These are phyloP conservation scores for Stevia rebaudiana DNA, from an alignment of 140 eudicot genomes.

Conservation along the genomic window DNA sequence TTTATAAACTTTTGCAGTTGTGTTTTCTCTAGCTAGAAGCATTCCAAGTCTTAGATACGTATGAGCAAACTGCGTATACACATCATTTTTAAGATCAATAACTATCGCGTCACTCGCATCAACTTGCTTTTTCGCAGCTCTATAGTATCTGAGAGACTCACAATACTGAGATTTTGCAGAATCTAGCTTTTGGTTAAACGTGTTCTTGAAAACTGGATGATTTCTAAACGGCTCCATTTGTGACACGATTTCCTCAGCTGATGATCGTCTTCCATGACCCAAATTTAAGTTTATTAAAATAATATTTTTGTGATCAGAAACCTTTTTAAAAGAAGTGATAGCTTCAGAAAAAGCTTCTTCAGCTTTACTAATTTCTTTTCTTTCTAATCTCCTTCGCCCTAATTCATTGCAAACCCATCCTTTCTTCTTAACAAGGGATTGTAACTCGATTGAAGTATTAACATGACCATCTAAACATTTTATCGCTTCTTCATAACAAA, in stretches of 20 bases:
- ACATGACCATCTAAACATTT: slow-evolving; percentile 45
- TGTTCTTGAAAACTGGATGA: slow-evolving; percentile 40
- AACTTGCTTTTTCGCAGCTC: slow-evolving; percentile 74
- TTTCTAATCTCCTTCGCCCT: slow-evolving; percentile 64
- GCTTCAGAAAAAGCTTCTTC: slow-evolving; percentile 86
- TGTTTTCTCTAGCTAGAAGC: slow-evolving; percentile 72
- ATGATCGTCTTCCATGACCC: slow-evolving; percentile 93
- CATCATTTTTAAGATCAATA: slow-evolving; percentile 54
- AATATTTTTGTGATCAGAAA: slow-evolving; percentile 73
- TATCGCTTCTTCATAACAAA: slow-evolving; percentile 62
- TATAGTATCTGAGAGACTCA: slow-evolving; percentile 61
- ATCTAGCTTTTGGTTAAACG: slow-evolving; percentile 55
- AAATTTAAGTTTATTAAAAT: slow-evolving; percentile 76
- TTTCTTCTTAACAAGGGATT: slow-evolving; percentile 68
- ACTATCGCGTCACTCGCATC: slow-evolving; percentile 28
- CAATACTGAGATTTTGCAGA: slow-evolving; percentile 70
- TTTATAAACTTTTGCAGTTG: slow-evolving; percentile 56
- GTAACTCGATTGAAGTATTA: slow-evolving; percentile 45
- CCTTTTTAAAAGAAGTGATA: slow-evolving; percentile 57
- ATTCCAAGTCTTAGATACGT: slow-evolving; percentile 88
- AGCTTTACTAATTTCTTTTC: slow-evolving; percentile 65
- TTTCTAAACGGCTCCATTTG: slow-evolving; percentile 46
- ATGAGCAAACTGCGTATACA: slow-evolving; percentile 78
- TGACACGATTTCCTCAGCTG: slow-evolving; percentile 70
- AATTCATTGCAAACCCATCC: slow-evolving; percentile 98